Conservation (phyloP, 2,329 filamentous ascomycete species). For the Phyllosticta paracitricarpa region DNA sequence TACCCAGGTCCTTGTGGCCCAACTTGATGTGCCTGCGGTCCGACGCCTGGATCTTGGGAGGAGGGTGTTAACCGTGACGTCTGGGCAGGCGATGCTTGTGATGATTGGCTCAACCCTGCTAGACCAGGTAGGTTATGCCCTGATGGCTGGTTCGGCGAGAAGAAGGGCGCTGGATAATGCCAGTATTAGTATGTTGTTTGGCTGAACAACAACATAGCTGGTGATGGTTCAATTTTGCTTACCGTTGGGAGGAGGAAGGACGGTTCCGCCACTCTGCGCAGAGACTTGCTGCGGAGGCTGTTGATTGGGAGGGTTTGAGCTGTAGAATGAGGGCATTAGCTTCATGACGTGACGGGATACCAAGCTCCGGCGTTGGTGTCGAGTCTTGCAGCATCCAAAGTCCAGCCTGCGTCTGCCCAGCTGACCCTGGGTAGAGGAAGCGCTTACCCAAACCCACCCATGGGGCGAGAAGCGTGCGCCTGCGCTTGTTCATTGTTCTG, state of each 20-base stretch:
- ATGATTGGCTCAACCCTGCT: constrained; percentile 33
- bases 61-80: constrained; percentile 25
- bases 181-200: background rate
- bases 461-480: constrained; percentile 23
- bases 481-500: constrained; percentile 28
- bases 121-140: constrained; percentile 37
- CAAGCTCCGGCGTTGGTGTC: background rate
- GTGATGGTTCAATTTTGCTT: constrained; percentile 10
- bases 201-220: background rate
- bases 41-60: constrained; percentile 24
- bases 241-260: constrained; percentile 32
- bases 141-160: constrained; percentile 28
- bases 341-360: background rate
- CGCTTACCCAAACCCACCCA: constrained; percentile 26
- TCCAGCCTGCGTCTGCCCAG: background rate
- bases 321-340: constrained; percentile 11
- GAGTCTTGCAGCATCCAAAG: background rate
- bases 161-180: constrained; percentile 25
- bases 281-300: constrained; percentile 25
- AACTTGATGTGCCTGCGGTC: constrained; percentile 22
- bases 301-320: constrained; percentile 24
- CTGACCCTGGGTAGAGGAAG: background rate
- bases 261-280: constrained; percentile 25
- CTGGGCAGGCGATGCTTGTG: constrained; percentile 32
- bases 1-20: constrained; percentile 31